Conservation (phyloP, 202 grass and related monocot species). For the Eragrostis tef region DNA sequence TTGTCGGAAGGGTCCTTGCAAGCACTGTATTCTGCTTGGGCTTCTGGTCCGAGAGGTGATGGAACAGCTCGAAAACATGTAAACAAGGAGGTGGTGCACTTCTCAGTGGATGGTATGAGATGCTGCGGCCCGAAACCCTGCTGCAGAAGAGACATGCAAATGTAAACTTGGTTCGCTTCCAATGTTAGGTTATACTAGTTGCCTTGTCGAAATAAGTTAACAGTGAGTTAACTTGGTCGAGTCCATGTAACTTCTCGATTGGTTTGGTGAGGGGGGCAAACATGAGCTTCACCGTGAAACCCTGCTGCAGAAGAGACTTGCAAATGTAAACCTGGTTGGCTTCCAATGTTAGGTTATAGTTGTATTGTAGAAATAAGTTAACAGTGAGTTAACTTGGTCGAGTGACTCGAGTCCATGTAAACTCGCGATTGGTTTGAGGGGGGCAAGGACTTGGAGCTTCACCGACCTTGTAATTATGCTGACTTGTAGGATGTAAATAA, state of each 20-base stretch:
- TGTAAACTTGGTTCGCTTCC: slow-evolving; percentile 26
- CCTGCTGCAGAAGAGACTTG: slow-evolving; percentile 74
- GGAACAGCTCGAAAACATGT: slow-evolving; percentile 59
- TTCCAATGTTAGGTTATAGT: slow-evolving; percentile 3
- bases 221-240: slow-evolving; percentile 29
- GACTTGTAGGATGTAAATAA: slow-evolving; percentile 2
- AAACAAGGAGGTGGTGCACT: slow-evolving; percentile 67
- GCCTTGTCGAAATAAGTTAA: slow-evolving; percentile 9
- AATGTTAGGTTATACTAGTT: slow-evolving; percentile 3
- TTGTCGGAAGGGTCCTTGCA: slow-evolving; percentile 60
- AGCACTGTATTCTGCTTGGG: slow-evolving; percentile 73
- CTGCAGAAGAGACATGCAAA: slow-evolving; percentile 72
- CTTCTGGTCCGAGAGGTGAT: slow-evolving; percentile 55
- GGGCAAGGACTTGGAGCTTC: not conserved
- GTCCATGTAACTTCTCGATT: not conserved
- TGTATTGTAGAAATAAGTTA: slow-evolving; percentile 9
- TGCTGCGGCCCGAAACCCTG: slow-evolving; percentile 79
- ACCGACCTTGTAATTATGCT: slow-evolving; percentile 22
- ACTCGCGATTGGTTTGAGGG: not conserved
- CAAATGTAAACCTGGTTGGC: slow-evolving; percentile 37
- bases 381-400: slow-evolving; percentile 28
- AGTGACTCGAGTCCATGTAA: slow-evolving; percentile 19
- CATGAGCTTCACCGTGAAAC: not conserved
- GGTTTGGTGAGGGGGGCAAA: not conserved
- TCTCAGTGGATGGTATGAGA: slow-evolving; percentile 61